Base-by-base conservation (phyloP, 2,329 filamentous ascomycete species). In the Sclerotinia spermophila region DNA sequence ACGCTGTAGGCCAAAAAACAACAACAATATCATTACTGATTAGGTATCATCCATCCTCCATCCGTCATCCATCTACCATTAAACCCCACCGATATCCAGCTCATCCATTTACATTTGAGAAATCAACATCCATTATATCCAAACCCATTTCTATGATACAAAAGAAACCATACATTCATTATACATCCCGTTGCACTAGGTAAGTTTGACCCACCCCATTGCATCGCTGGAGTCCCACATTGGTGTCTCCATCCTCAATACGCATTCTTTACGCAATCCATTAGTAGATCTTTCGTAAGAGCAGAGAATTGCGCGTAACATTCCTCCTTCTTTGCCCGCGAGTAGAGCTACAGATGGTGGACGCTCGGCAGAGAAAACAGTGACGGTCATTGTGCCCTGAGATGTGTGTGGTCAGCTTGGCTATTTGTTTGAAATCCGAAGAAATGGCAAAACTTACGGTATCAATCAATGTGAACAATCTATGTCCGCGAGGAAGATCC, bases 271-370 rank as follows among this genome's bases (percentile, higher is more conserved):
- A 17, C 70, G 44, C 65, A 75, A 38, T 10, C 62, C 58, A 38
- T 75, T 70, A 13, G 67, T 73, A 10, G 62, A 48, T 53, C 64
- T 58, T 69, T 71, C 69, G 40, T 73, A 76, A 30, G 72, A 74
- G 48, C 78, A 80, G 17, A 80, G 56, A 19, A 80, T 73, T 1
- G 78, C 75, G 11, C 78, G 74, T 48, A 78, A 48, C 78, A 80
- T 81, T 2, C 79, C 79, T 3, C 79, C 78, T 69, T 81, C 79
- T 27, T 76, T 76, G 10, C 78, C 79, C 45, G 74, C 77, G 17
- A 80, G 70, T 58, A 81, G 68, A 2, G 78, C 78, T 4, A 79
- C 79, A 0, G 76, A 76, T 3, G 79, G 79, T 21, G 78, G 79
- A 42, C 78, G 74, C 67, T 76, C 74, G 2, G 79, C 77, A n/a